Base-by-base conservation (phyloP, 768 basidiomycete species). In the Sarcodon sp. region DNA sequence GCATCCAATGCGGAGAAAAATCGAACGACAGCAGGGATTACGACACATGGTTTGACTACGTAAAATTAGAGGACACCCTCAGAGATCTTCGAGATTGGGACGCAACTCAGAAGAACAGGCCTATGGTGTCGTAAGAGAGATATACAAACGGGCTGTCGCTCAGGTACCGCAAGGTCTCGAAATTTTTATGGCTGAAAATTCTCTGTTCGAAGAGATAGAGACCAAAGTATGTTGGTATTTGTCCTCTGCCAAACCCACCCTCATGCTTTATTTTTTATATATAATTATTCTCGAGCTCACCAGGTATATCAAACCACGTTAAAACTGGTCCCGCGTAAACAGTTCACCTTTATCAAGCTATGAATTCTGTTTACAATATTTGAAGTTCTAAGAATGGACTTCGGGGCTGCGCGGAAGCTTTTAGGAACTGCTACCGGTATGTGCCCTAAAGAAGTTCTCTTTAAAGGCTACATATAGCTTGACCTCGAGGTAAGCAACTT, bases 1-100 rank as follows among this genome's bases (percentile, higher is more conserved):
- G 92, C 38, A 93, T 97, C 48, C 90, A 94, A 55, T 96, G 96
- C 57, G 93, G 96, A 60, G 92, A 97, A 52, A 93, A 96, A 3
- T 62, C 79, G 8, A 82, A 91, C 50, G 88, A 94, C 52, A 80
- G 86, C 1, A 77, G 81, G 37, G 92, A 94, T 61, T 96, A 93
- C 58, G 92, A 94, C 61, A 80, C 83, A 1, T 97, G 92, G 92
- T 93, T 97, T 57, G 92, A 94, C 57, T 91, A 91, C 57, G 76
- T 87, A 27, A 73, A 90, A 16, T 61, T 97, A 35, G 92, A 94
- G 63, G 84, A 79, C 27, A 85, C 89, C 0, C 76, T 76, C 56
- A 66, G 75, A 37, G 79, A 86, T 49, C 69, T 87, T 33, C 76
- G 68, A 55, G 81, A 80, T 13, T 81, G 83, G 51, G 85, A 82